Conservation (phyloP, 2,329 filamentous ascomycete species). For the Blumeria hordei region DNA sequence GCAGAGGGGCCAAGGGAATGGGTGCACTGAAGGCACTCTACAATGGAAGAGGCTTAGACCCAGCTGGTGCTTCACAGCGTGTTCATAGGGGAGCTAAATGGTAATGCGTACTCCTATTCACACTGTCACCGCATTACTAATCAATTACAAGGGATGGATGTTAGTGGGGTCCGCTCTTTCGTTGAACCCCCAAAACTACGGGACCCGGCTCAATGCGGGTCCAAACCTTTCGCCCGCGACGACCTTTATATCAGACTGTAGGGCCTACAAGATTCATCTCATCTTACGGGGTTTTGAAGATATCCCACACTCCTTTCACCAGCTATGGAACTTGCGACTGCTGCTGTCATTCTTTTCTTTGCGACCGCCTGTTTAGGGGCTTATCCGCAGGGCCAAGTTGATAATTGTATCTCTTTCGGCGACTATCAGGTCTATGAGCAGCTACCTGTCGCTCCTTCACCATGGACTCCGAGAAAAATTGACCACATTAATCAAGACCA, state of each 20-base stretch:
- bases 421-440: slow-evolving; percentile 5
- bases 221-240: background rate
- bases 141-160: no score
- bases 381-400: background rate
- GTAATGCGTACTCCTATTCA: no score
- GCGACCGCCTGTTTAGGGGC: background rate
- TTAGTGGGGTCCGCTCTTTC: no score
- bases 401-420: background rate
- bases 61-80: no score
- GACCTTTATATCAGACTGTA: background rate
- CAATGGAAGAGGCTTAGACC: no score
- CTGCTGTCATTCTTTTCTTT: background rate
- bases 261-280: background rate
- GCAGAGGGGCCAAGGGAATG: no score
- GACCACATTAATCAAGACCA: slow-evolving; percentile 2
- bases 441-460: slow-evolving; percentile 2
- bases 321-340: background rate
- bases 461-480: slow-evolving; percentile 3
- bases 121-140: no score
- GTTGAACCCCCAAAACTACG: no score
- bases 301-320: background rate
- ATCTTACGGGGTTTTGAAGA: background rate
- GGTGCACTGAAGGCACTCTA: no score
- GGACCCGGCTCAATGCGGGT: no score
- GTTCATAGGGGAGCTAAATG: no score